Evolutionary conservation across 1,284 basidiomycete genomes (phyloP), one percentile per base, ranked within the genome.

Genomic region (Peniophora sp.): DNA sequence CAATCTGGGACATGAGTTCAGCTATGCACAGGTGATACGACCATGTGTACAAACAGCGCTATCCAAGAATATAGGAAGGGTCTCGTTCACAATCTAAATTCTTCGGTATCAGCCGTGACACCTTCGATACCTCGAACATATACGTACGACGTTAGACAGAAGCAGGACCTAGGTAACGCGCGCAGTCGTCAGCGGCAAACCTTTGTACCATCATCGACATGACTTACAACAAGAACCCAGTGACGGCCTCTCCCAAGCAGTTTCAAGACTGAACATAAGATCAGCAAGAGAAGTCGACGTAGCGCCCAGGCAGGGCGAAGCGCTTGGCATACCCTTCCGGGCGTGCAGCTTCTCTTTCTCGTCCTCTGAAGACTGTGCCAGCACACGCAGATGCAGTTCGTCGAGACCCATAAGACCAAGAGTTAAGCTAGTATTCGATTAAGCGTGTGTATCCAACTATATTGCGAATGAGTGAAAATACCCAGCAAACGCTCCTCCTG

Each of bases 341-440:
- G 91, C 92, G 52, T 92, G 84, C 49, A 65, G 62, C 57, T 79
- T 76, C 64, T 93, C 88, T 42, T 63, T 71, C 1, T 68, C 60
- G 60, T 93, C 79, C 18, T 85, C 86, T 0, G 92, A 94, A 1
- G 89, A 90, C 0, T 83, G 77, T 1, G 88, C 74, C 22, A 96
- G 74, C 1, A 97, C 94, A 24, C 91, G 85, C 17, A 97, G 75
- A 62, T 97, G 93, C 42, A 97, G 78, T 59, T 94, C 88, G 61
- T 98, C 95, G 17, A 97, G 80, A 1, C 95, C 94, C 94, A 97
- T 97, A 27, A 97, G 74, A 3, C 91, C 94, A 18, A 97, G 81
- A 0, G 93, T 97, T 49, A 97, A 72, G 2, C 84, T 83, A 55
- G 32, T 42, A 11, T 37, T 32, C 37, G n/a, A 5, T 5, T 41